phyloP scores from a whole-genome alignment of 1,284 basidiomycete genomes.

The Leccinum glutinopallens region DNA sequence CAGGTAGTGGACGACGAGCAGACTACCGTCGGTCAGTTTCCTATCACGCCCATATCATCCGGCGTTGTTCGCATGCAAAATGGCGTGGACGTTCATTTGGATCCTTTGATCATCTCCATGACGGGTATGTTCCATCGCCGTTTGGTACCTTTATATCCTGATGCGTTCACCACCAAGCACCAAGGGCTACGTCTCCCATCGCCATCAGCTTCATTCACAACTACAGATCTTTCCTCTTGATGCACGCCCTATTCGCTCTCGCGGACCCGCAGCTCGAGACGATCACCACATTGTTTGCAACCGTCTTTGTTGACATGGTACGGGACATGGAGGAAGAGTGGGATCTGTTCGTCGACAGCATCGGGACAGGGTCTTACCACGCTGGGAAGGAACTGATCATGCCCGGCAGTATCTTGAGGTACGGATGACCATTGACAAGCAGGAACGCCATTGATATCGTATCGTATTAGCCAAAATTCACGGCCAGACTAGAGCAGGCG shows the following conservation, averaged over 20 bases:
- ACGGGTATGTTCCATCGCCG: slow-evolving; percentile 10
- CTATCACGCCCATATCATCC: slow-evolving; percentile 20
- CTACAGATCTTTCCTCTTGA: neutral
- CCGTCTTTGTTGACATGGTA: neutral
- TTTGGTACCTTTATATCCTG: neutral
- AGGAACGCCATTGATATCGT: neutral
- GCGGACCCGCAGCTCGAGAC: neutral
- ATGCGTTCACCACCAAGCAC: slow-evolving; percentile 17
- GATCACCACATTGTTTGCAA: neutral
- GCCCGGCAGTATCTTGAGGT: neutral
- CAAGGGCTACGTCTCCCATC: slow-evolving; percentile 24
- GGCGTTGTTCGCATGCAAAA: slow-evolving; percentile 27
- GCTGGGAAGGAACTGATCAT: neutral
- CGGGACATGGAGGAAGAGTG: neutral
- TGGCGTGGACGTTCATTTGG: slow-evolving; percentile 16
- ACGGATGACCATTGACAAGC: neutral
- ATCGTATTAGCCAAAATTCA: neutral
- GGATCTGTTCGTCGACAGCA: neutral
- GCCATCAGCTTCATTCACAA: slow-evolving; percentile 15
- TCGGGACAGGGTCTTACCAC: neutral
- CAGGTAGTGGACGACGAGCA: slow-evolving; percentile 7
- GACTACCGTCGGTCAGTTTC: slow-evolving; percentile 4
- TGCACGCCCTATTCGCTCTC: neutral
- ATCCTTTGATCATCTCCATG: slow-evolving; percentile 16
- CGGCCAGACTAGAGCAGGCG: neutral